Evolutionary conservation across 495 filamentous ascomycete genomes (phyloP), one percentile per base, ranked within the genome.

Genomic region (Penicillium pancosmium): DNA sequence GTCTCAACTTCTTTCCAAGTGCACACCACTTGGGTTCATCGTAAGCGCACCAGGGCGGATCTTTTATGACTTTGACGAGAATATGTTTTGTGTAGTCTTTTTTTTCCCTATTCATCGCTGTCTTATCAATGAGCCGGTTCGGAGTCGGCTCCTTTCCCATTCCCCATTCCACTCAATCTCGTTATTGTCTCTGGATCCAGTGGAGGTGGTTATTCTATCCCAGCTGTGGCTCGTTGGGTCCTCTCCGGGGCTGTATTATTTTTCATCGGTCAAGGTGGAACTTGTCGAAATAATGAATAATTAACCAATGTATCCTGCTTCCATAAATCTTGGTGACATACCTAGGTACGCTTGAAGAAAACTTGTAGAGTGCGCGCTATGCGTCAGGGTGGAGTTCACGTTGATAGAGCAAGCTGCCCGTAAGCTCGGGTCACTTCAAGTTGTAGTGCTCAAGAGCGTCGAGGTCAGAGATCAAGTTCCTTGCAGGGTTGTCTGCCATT

Each of bases 41-140:
- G 25, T 34, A 16, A 35, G 13, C 49, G 16, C 34, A 33, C 21
- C 46, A 1, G 46, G 23, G 46, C 46, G 23, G 46, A 48, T 48
- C 46, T 51, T 50, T 60, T 50, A 60, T 60, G 58, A 60, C 25
- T 60, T 55, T 60, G 36, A 60, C 21, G 58, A 60, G 34, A 40
- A 49, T 44, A 56, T 56, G 58, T 46, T 60, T 34, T 55, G 47
- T 54, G 58, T 60, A 60, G 0, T 33, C 18, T 46, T 13, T 41
- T 18, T 44, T 38, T 13, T n/a, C 11, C 10, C 10, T 38, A 9
- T 40, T 52, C 34, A 43, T 15, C 50, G 38, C 27, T 54, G 40
- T 44, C 16, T 15, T 48, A 9, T 48, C 21, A 25, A 25, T 27
- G 13, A 11, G 21, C 21, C 11, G 21, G 11, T 21, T 31, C 8